These are phyloP conservation scores for Paratinospora sagittata DNA, from an alignment of 164 flowering plant species.

Conservation along the genomic window DNA sequence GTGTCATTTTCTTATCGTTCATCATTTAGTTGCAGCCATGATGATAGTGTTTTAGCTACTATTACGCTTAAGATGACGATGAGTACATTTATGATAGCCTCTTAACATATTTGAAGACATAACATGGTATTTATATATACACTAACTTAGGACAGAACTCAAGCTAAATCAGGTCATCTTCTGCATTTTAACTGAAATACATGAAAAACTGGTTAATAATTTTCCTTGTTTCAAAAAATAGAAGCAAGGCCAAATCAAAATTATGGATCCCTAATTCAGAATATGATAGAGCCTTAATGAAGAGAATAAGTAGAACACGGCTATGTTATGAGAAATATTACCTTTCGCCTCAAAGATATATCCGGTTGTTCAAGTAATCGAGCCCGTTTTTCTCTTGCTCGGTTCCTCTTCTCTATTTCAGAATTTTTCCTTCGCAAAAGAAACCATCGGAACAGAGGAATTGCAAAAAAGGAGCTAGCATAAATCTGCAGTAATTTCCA, in stretches of 20 bases:
- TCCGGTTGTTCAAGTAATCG: conserved; percentile 67
- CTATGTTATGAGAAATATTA: conserved; percentile 16
- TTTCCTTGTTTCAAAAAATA: too few species aligned
- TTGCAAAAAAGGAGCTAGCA: conserved; percentile 93
- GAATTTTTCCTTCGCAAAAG: conserved; percentile 50
- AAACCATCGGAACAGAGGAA: conserved; percentile 87
- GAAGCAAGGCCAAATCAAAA: background rate
- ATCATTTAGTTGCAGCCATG: background rate
- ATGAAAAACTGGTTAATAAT: too few species aligned
- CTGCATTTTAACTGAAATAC: background rate
- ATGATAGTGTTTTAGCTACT: background rate
- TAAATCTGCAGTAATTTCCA: conserved; percentile 52
- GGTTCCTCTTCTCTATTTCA: conserved; percentile 72
- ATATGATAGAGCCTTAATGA: background rate
- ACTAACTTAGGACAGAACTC: background rate
- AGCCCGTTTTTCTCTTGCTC: conserved; percentile 57
- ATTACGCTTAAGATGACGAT: too few species aligned
- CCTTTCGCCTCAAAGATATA: conserved; percentile 74
- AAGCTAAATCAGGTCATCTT: background rate
- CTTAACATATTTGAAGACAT: background rate
- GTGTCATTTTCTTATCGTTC: too few species aligned
- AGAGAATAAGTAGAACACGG: background rate
- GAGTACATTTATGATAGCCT: too few species aligned
- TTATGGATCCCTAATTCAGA: background rate
- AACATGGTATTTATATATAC: background rate